Conservation (phyloP, 306 rosid species). For the Begonia peltatifolia region DNA sequence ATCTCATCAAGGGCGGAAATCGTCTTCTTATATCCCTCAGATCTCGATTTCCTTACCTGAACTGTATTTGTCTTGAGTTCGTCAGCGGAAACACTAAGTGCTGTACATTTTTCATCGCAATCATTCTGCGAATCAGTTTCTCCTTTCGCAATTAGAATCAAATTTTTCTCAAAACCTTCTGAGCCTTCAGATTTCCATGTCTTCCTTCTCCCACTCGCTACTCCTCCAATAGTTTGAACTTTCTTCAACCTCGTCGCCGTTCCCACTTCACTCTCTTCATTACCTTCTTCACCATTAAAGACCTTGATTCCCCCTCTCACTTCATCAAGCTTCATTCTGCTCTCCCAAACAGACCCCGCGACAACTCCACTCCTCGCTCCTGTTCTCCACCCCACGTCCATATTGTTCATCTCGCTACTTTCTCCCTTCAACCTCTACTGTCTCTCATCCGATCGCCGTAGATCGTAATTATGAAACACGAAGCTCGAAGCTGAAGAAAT, state of each 20-base stretch:
- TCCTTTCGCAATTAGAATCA: constrained; percentile 23
- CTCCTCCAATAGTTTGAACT: constrained; percentile 10
- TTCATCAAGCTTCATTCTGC: constrained; percentile 68
- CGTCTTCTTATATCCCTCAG: constrained; percentile 21
- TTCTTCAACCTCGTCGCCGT: constrained; percentile 23
- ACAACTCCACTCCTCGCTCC: constrained; percentile 26
- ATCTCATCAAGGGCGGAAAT: constrained; percentile 15
- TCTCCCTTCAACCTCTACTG: neutral
- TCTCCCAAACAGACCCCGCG: constrained; percentile 85
- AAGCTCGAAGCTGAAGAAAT: neutral
- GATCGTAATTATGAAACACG: neutral
- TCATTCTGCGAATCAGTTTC: constrained; percentile 17
- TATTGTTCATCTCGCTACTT: constrained; percentile 4
- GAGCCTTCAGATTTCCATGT: constrained; percentile 42
- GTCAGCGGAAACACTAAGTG: constrained; percentile 19
- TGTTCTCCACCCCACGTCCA: constrained; percentile 39
- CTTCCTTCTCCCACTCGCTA: constrained; percentile 42
- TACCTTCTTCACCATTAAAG: constrained; percentile 21
- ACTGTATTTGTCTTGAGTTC: constrained; percentile 35
- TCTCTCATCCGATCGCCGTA: neutral
- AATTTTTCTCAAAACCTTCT: constrained; percentile 29
- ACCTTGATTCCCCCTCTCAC: constrained; percentile 49
- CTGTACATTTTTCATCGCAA: constrained; percentile 26
- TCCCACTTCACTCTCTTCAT: constrained; percentile 11
- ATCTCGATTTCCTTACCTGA: constrained; percentile 30